These are phyloP conservation scores for Anisodus tanguticus DNA, from an alignment of 257 asterid species.

Conservation along the genomic window DNA sequence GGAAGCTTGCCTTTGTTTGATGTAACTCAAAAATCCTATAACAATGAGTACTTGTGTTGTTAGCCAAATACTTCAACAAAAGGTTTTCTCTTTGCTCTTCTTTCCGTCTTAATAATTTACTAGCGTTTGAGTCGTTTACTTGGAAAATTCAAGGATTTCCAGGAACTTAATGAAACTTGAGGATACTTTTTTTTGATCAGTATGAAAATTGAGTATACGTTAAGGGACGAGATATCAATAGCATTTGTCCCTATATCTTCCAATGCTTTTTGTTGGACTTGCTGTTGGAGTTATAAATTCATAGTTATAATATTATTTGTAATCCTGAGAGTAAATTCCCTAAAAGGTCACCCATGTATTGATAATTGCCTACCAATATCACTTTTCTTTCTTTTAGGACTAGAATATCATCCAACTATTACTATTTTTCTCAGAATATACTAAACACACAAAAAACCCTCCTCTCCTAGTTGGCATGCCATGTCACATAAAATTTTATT, in stretches of 20 bases:
- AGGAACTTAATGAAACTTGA: neutral
- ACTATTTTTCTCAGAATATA: no score
- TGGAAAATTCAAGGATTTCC: neutral
- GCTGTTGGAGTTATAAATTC: conserved; percentile 18
- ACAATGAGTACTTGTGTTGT: neutral
- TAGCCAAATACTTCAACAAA: neutral
- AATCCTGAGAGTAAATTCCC: neutral
- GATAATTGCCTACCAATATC: no score
- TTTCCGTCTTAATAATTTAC: neutral
- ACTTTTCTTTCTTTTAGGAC: no score
- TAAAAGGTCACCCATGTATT: no score
- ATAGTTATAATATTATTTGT: neutral
- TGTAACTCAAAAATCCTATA: neutral
- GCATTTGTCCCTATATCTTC: neutral
- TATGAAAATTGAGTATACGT: neutral
- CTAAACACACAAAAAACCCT: no score
- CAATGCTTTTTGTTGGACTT: neutral
- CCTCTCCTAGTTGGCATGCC: no score
- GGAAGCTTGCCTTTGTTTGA: conserved; percentile 18
- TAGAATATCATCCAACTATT: no score
- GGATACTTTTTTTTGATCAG: neutral
- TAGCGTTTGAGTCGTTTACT: neutral
- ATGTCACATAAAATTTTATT: no score
- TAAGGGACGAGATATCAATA: neutral
- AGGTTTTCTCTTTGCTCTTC: neutral